Evolutionary conservation across 208 protist genomes (phyloP).

Genomic region (Jaenimonas drosophilae): DNA sequence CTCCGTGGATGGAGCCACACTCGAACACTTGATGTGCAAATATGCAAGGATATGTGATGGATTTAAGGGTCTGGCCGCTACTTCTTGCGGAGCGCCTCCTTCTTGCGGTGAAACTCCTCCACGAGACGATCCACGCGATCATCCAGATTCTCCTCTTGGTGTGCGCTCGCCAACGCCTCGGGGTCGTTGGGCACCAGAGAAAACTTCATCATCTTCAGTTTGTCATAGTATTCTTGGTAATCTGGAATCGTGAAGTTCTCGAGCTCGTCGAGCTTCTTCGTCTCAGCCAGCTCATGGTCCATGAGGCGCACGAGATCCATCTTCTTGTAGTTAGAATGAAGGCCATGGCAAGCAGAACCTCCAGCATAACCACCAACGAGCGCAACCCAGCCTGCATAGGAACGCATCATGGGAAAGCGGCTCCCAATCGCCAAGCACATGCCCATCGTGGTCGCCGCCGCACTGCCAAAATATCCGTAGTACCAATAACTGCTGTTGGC

Average conservation of each 20-base stretch:
- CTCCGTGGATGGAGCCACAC: no score
- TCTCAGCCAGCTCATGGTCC: constrained; percentile 50
- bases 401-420: constrained; percentile 49
- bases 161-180: constrained; percentile 16
- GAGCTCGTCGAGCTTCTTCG: constrained; percentile 59
- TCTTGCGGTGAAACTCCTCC: constrained; percentile 44
- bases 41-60: no score
- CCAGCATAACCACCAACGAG: constrained; percentile 72
- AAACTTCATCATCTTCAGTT: constrained; percentile 51
- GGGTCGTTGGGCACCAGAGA: constrained; percentile 39
- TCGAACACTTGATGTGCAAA: no score
- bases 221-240: constrained; percentile 43
- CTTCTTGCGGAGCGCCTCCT: constrained; percentile 30
- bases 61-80: neutral
- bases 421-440: constrained; percentile 49
- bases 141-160: constrained; percentile 18
- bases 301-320: constrained; percentile 36
- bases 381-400: constrained; percentile 67
- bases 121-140: constrained; percentile 53
- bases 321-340: constrained; percentile 48
- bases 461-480: constrained; percentile 75
- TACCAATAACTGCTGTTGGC: constrained; percentile 71
- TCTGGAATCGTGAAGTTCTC: constrained; percentile 48
- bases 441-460: constrained; percentile 60
- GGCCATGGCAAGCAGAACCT: constrained; percentile 42